Evolutionary conservation across 371 early-diverging fungal species (phyloP).

Genomic region (Mortierella sp.): DNA sequence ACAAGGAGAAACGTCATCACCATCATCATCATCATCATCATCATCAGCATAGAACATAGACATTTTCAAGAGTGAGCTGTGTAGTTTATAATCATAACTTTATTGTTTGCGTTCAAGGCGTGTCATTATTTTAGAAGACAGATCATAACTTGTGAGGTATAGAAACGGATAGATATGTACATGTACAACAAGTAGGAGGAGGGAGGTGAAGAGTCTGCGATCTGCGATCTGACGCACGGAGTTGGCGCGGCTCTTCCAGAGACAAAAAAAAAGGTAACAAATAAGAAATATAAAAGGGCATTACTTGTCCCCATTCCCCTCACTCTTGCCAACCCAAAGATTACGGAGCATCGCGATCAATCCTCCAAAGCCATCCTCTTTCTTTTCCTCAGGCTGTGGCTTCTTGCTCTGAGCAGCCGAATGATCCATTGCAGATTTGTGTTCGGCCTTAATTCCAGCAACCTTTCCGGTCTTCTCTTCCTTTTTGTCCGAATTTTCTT

Average conservation of each 20-base stretch:
- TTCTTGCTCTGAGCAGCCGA: background rate
- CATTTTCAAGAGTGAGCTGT: background rate
- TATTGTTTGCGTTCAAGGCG: background rate
- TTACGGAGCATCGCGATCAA: slow-evolving; percentile 28
- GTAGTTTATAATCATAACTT: background rate
- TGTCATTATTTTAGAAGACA: slow-evolving; percentile 1
- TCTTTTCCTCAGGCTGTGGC: background rate
- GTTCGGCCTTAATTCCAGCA: background rate
- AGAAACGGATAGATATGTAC: background rate
- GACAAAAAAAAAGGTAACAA: slow-evolving; percentile 3
- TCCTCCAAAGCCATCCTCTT: slow-evolving; percentile 16
- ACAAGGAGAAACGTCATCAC: background rate
- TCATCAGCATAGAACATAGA: slow-evolving; percentile 3
- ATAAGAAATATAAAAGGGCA: background rate
- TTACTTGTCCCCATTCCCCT: slow-evolving; percentile 6
- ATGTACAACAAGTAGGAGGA: background rate
- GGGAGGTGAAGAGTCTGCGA: background rate
- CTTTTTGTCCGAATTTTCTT: background rate
- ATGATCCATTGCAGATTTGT: background rate
- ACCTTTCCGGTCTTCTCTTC: background rate
- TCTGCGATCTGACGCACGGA: too few species aligned
- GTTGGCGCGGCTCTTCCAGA: too few species aligned
- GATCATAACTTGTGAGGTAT: too few species aligned
- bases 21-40: slow-evolving; percentile 6
- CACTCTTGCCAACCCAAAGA: slow-evolving; percentile 22